Evolutionary conservation across 192 early-diverging fungal species (phyloP).

Genomic region (Gaertneriomyces semiglobifer): DNA sequence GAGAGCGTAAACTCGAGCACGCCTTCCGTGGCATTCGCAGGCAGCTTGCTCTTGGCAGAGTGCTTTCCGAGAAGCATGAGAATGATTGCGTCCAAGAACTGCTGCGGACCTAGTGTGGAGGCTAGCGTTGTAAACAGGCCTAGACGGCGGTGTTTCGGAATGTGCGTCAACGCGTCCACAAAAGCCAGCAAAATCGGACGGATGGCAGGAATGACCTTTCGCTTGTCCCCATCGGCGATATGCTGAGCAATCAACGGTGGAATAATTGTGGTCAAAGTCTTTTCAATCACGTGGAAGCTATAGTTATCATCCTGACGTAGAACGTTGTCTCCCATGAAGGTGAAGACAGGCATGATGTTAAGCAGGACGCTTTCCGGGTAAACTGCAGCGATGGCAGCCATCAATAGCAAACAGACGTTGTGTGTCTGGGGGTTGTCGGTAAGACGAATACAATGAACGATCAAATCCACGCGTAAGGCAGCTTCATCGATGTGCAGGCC

Average conservation of each 20-base stretch:
- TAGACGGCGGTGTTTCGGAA: slow-evolving; percentile 88
- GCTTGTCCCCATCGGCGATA: slow-evolving; percentile 11
- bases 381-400: slow-evolving; percentile 78
- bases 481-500: slow-evolving; percentile 52
- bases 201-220: slow-evolving; percentile 5
- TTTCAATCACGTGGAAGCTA: slow-evolving; percentile 91
- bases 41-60: slow-evolving; percentile 49
- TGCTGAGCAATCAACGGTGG: slow-evolving; percentile 67
- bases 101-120: slow-evolving; percentile 69
- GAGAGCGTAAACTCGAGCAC: slow-evolving; percentile 71
- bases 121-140: slow-evolving; percentile 80
- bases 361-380: slow-evolving; percentile 82
- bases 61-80: slow-evolving; percentile 70
- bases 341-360: slow-evolving; percentile 96
- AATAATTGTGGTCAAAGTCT: slow-evolving; percentile 80
- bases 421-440: slow-evolving; percentile 94
- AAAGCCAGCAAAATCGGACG: slow-evolving; percentile 81
- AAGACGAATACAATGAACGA: slow-evolving; percentile 82
- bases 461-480: slow-evolving; percentile 74
- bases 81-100: slow-evolving; percentile 71
- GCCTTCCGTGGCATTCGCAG: slow-evolving; percentile 58
- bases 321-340: slow-evolving; percentile 95
- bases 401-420: slow-evolving; percentile 79
- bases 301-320: slow-evolving; percentile 95
- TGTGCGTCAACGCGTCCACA: slow-evolving; percentile 85